A percentile compares a stretch with the other conserved stretches of the same genome.
Evolutionary conservation across 2,329 filamentous ascomycete genomes (phyloP).

Genomic region (Alternaria brassicae): DNA sequence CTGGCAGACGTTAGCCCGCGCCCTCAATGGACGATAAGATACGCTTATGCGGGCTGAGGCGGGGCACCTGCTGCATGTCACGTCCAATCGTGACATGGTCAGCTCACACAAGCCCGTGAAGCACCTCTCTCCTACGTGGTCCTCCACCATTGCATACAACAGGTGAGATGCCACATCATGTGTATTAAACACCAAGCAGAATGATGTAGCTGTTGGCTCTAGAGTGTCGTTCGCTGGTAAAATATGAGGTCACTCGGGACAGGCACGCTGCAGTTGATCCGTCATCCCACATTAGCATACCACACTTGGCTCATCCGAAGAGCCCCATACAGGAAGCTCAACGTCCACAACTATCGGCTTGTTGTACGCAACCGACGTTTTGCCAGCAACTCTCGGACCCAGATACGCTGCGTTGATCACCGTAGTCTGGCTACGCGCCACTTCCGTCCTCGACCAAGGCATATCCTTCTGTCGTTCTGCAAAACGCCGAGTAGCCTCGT

Average conservation of each 20-base stretch:
- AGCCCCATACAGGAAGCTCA: constrained; percentile 67
- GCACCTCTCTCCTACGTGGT: constrained; percentile 31
- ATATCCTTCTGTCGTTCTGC: constrained; percentile 4
- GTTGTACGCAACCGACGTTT: constrained; percentile 68
- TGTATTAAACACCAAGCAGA: constrained; percentile 2
- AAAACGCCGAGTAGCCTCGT: constrained; percentile 26
- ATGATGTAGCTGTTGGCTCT: not conserved
- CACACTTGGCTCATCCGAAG: constrained; percentile 23
- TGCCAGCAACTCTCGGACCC: constrained; percentile 64
- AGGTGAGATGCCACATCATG: constrained; percentile 4
- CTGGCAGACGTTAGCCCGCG: constrained; percentile 30
- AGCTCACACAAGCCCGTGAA: constrained; percentile 7
- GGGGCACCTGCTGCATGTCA: constrained; percentile 28
- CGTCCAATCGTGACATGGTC: constrained; percentile 17
- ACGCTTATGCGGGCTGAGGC: constrained; percentile 39
- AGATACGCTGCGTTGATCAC: constrained; percentile 81
- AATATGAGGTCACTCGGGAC: constrained; percentile 33
- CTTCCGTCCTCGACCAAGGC: constrained; percentile 30
- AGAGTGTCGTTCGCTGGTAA: constrained; percentile 12
- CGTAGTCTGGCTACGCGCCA: constrained; percentile 69
- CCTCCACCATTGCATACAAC: constrained; percentile 26
- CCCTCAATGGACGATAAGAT: constrained; percentile 37
- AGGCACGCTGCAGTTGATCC: constrained; percentile 21
- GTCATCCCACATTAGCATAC: constrained; percentile 20
- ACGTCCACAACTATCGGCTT: constrained; percentile 86